These are phyloP conservation scores for Thecaphora thlaspeos DNA, from an alignment of 1,284 basidiomycete species.

Conservation along the genomic window DNA sequence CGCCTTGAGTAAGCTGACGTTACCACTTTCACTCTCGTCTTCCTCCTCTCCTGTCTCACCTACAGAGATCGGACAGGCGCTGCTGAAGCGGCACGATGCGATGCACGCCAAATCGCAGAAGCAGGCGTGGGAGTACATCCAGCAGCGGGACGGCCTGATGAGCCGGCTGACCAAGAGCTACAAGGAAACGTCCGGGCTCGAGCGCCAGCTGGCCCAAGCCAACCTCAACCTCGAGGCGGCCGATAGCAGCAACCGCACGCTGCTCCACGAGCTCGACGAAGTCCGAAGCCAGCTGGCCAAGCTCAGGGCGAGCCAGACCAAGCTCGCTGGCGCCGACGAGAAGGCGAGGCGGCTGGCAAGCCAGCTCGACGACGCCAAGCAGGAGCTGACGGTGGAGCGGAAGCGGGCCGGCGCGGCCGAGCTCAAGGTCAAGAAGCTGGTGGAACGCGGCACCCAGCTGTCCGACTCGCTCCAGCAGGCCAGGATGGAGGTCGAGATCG, in stretches of 20 bases:
- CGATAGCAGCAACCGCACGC: conserved; percentile 73
- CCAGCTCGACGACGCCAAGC: conserved; percentile 80
- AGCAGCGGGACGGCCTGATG: conserved; percentile 48
- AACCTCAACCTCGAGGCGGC: conserved; percentile 77
- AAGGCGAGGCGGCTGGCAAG: conserved; percentile 9
- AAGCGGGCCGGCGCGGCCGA: conserved; percentile 73
- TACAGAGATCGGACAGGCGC: conserved; percentile 83
- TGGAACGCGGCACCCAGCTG: conserved; percentile 15
- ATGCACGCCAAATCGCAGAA: conserved; percentile 66
- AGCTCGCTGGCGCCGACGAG: conserved; percentile 62
- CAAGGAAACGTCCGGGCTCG: conserved; percentile 38
- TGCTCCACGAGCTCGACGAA: conserved; percentile 75
- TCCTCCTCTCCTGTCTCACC: neutral
- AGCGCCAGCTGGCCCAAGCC: conserved; percentile 74
- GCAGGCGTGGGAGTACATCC: conserved; percentile 53
- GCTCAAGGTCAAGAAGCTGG: conserved; percentile 64
- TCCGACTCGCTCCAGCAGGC: conserved; percentile 28
- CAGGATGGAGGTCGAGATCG: conserved; percentile 12
- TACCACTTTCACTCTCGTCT: too few relatives aligned
- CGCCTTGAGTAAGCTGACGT: too few relatives aligned
- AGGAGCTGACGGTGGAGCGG: conserved; percentile 74
- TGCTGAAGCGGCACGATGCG: conserved; percentile 81
- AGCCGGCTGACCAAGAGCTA: conserved; percentile 39
- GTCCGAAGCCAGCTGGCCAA: conserved; percentile 70
- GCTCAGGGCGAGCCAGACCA: conserved; percentile 69